Evolutionary conservation across 2,329 filamentous ascomycete genomes (phyloP).

Genomic region (Talaromyces albobiverticillius): DNA sequence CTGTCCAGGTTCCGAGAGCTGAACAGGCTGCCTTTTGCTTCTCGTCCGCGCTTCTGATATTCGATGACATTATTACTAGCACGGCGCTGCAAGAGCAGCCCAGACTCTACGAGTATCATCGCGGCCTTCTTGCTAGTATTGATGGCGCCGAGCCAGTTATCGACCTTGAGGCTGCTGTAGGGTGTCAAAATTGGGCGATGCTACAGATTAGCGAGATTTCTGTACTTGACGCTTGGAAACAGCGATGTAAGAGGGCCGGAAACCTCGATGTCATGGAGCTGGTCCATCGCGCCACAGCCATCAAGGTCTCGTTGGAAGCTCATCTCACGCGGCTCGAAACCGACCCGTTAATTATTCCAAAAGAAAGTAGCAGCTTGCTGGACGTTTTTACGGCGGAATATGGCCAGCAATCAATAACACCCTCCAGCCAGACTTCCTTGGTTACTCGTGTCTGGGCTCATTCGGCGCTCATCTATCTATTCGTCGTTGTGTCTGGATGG

Average conservation of each 20-base stretch:
- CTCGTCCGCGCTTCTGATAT: conserved; percentile 31
- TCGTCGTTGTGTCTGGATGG: conserved; percentile 9
- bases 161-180: conserved; percentile 52
- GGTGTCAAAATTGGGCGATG: conserved; percentile 58
- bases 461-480: conserved; percentile 6
- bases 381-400: conserved; percentile 1
- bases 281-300: conserved; percentile 8
- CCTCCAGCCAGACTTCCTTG: background rate
- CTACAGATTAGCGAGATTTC: conserved; percentile 55
- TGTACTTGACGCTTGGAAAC: conserved; percentile 56
- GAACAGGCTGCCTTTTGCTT: conserved; percentile 38
- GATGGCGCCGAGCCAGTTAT: conserved; percentile 21
- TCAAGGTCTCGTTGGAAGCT: conserved; percentile 1
- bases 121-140: conserved; percentile 23
- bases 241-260: conserved; percentile 33
- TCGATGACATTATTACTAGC: conserved; percentile 36
- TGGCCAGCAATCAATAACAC: background rate
- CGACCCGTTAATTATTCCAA: background rate
- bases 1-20: conserved; percentile 25
- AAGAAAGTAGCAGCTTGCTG: background rate
- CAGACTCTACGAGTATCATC: conserved; percentile 20
- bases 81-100: conserved; percentile 30
- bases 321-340: conserved; percentile 2
- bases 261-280: conserved; percentile 11
- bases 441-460: conserved; percentile 11